Conservation (phyloP, 2,329 filamentous ascomycete species). For the Nemania serpens region DNA sequence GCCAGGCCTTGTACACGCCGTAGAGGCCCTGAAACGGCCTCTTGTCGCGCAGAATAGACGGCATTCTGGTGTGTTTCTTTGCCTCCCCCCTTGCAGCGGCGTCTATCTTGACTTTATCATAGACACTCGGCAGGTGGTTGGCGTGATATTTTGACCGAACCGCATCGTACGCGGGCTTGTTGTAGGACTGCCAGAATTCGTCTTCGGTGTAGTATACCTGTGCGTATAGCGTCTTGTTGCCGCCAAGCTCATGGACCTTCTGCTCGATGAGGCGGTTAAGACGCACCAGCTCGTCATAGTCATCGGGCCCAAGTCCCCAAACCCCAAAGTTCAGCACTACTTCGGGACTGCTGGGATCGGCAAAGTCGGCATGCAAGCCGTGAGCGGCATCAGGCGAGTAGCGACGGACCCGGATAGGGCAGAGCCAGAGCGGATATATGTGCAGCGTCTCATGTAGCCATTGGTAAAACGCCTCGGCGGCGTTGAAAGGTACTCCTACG, state of each 20-base stretch:
- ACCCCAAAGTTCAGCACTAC: conserved; percentile 65
- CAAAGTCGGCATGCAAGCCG: conserved; percentile 54
- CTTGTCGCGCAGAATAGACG: conserved; percentile 39
- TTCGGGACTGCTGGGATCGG: conserved; percentile 44
- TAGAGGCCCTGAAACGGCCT: conserved; percentile 53
- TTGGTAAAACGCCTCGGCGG: conserved; percentile 49
- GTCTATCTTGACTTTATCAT: conserved; percentile 67
- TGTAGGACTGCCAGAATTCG: conserved; percentile 71
- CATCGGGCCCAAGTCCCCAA: conserved; percentile 57
- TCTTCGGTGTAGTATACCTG: conserved; percentile 70
- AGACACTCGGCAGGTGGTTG: conserved; percentile 63
- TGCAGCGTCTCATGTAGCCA: conserved; percentile 52
- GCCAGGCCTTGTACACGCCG: conserved; percentile 51
- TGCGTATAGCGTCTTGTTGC: conserved; percentile 73
- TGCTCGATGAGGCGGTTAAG: conserved; percentile 65
- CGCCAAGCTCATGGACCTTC: conserved; percentile 61
- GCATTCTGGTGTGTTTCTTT: conserved; percentile 42
- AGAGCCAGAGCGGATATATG: conserved; percentile 63
- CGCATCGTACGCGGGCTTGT: conserved; percentile 61
- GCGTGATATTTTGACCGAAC: conserved; percentile 64
- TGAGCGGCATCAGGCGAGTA: conserved; percentile 48
- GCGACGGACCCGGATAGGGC: conserved; percentile 53
- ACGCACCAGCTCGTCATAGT: conserved; percentile 52
- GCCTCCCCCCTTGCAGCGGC: conserved; percentile 43
- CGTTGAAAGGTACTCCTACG: conserved; percentile 56